These are phyloP conservation scores for Sistotremastrum niveocremeum DNA, from an alignment of 768 basidiomycete genomes.

Conservation along the genomic window DNA sequence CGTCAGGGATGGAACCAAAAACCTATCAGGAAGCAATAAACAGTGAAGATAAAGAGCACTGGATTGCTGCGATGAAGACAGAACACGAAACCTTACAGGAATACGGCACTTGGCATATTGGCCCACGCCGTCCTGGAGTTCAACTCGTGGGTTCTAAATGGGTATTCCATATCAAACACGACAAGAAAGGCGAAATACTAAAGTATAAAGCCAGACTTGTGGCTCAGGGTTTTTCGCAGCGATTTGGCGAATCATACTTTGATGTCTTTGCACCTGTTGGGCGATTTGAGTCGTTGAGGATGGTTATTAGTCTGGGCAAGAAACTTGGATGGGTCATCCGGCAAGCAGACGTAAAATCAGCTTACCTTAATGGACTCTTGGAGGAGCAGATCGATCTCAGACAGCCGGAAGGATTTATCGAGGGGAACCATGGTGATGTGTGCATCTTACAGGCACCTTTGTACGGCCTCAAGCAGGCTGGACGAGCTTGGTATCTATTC, in stretches of 20 bases:
- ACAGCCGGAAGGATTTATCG: conserved; percentile 2
- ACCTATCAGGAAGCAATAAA: conserved; percentile 11
- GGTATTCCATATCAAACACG: conserved; percentile 17
- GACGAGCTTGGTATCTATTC: conserved; percentile 22
- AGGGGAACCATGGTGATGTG: too few species aligned
- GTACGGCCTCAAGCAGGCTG: conserved; percentile 26
- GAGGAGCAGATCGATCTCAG: conserved; percentile 3
- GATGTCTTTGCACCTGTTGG: too few species aligned
- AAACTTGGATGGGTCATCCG: conserved; percentile 20
- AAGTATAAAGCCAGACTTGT: conserved; percentile 27
- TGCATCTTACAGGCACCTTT: conserved; percentile 13
- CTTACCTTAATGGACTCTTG: conserved; percentile 7
- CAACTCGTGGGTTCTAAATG: conserved; percentile 11
- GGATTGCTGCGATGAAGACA: conserved; percentile 12
- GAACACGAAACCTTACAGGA: conserved; percentile 10
- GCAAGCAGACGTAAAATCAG: conserved; percentile 15
- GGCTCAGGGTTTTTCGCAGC: conserved; percentile 28
- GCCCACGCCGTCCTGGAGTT: conserved; percentile 8
- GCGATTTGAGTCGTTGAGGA: conserved; percentile 22
- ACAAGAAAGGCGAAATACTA: conserved; percentile 12
- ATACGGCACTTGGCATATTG: conserved; percentile 10
- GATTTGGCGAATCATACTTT: too few species aligned
- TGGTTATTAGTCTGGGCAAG: conserved; percentile 24
- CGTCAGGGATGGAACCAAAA: too few species aligned
- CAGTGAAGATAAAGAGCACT: conserved; percentile 7